These are phyloP conservation scores for Domatiomyces catenatus DNA, from an alignment of 2,329 filamentous ascomycete species.

Conservation along the genomic window DNA sequence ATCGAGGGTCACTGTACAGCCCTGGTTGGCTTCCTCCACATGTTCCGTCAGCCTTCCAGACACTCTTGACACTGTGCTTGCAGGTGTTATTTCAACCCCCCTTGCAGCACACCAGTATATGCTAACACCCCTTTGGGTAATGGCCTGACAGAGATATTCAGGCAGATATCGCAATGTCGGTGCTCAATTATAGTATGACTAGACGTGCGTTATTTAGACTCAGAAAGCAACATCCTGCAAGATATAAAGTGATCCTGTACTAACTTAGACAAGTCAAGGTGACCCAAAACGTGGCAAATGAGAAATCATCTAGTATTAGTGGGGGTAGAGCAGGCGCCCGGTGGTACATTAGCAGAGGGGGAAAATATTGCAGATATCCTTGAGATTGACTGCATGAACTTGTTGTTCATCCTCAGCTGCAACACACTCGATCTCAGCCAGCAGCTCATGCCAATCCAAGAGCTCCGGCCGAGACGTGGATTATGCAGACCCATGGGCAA, in stretches of 20 bases:
- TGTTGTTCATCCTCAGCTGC: not conserved
- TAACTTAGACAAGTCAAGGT: not conserved
- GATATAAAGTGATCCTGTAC: not conserved
- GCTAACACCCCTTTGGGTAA: not conserved
- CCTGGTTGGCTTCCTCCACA: too few relatives aligned
- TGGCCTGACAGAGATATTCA: not conserved
- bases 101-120: not conserved
- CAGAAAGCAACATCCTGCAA: not conserved
- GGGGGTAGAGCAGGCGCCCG: not conserved
- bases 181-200: not conserved
- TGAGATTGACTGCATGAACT: not conserved
- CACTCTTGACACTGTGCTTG: not conserved
- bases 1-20: too few relatives aligned
- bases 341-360: not conserved
- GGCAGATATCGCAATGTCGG: not conserved
- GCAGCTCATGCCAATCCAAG: not conserved
- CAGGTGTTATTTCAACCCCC: not conserved
- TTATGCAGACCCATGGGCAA: not conserved
- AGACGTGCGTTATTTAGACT: not conserved
- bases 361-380: not conserved
- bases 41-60: not conserved
- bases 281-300: not conserved
- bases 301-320: not conserved
- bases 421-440: not conserved
- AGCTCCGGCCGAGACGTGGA: not conserved